Evolutionary conservation across 441 rosid genomes (phyloP), one percentile per base, ranked within the genome.

Genomic region (Oxalis stricta): DNA sequence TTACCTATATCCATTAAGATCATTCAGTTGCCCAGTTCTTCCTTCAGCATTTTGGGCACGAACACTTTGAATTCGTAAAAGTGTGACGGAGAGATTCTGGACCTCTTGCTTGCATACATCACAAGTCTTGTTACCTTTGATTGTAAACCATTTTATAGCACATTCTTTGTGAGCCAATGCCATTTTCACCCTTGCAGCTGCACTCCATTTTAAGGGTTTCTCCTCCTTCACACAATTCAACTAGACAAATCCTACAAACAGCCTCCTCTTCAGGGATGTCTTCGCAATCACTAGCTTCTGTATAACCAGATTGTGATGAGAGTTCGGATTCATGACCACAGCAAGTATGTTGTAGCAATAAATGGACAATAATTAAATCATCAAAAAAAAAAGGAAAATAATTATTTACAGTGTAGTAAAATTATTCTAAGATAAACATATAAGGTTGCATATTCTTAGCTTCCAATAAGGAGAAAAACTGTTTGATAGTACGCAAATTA

Each of bases 131-230:
- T 81, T 91, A 26, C 99, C 99, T 66, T 86, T 91, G 61, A 91
- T 86, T 43, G 88, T 77, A 61, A 86, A 91, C 99, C 99, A 91
- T 71, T 91, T 91, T 17, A 86, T 68, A 42, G 95, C 94, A 66
- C 99, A 91, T 41, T 83, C 95, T 75, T 77, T 80, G 64, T 86
- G 99, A 5, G 94, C 96, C 53, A 91, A 71, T 42, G 94, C 95
- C 22, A 91, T n/a, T 87, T 66, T 91, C 99, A 1, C 99, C 99
- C 72, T 79, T 91, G 77, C 99, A 91, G 64, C 95, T 83, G 67
- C 99, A 91, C 53, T 86, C 99, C 91, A 91, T 79, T 71, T 83
- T 91, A 13, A 91, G 67, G 23, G 99, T 83, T 63, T 91, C 96
- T 3, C 82, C 93, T 41, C 95, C 96, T 76, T 91, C 99, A 42